A percentile compares a stretch with the other conserved stretches of the same genome.
phyloP scores from a whole-genome alignment of 805 yeast species.

The Kodamaea neixiangensis region DNA sequence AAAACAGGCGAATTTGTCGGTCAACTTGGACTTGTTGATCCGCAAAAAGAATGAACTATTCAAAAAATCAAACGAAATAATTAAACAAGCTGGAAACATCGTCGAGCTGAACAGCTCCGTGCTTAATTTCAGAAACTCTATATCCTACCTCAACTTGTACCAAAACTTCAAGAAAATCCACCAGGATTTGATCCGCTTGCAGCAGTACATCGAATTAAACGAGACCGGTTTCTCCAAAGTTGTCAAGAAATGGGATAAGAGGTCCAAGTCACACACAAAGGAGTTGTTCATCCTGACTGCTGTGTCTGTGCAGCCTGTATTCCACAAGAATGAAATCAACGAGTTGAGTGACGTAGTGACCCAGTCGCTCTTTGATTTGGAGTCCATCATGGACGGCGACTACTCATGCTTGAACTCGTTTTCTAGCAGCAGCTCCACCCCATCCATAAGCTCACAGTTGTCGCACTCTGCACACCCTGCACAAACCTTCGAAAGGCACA shows the following conservation, averaged over 20 bases:
- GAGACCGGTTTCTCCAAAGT: slow-evolving; percentile 96
- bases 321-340: slow-evolving; percentile 85
- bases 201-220: slow-evolving; percentile 91
- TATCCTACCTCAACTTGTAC: slow-evolving; percentile 77
- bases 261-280: slow-evolving; percentile 91
- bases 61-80: slow-evolving; percentile 19
- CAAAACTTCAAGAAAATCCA: slow-evolving; percentile 89
- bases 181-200: slow-evolving; percentile 82
- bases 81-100: slow-evolving; percentile 4
- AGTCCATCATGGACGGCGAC: slow-evolving; percentile 54
- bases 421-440: background rate
- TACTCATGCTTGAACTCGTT: slow-evolving; percentile 28
- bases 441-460: slow-evolving; percentile 5
- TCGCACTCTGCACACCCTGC: slow-evolving; percentile 3
- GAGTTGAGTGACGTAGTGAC: slow-evolving; percentile 77
- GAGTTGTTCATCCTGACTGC: slow-evolving; percentile 90
- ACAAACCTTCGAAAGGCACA: slow-evolving; percentile 10
- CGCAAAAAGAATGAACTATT: slow-evolving; percentile 65
- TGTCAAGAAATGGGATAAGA: slow-evolving; percentile 96
- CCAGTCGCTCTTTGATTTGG: slow-evolving; percentile 68
- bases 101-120: slow-evolving; percentile 5
- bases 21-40: slow-evolving; percentile 73
- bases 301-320: slow-evolving; percentile 94
- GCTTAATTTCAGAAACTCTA: slow-evolving; percentile 58
- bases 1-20: slow-evolving; percentile 84